Evolutionary conservation across 1,284 basidiomycete genomes (phyloP).

Genomic region (Rhodotorula sp.): DNA sequence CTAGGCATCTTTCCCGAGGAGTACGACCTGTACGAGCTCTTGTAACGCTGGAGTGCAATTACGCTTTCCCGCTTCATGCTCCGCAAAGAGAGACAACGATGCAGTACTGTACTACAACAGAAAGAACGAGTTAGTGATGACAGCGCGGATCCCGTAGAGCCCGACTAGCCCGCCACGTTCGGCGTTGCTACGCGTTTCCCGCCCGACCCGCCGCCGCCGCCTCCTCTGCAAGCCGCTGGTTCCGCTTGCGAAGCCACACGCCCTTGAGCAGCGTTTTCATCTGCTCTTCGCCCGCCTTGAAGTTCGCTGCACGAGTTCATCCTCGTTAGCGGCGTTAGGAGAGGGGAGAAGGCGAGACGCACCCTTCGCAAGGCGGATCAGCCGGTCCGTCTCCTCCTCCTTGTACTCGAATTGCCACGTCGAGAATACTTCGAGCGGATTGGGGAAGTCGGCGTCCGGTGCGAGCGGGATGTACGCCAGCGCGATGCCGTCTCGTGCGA

Average conservation of each 20-base stretch:
- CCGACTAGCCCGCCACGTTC: too few relatives aligned
- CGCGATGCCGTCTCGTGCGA: slow-evolving; percentile 53
- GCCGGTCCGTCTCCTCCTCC: slow-evolving; percentile 51
- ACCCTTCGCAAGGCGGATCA: slow-evolving; percentile 52
- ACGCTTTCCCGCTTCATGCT: too few relatives aligned
- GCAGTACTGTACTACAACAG: too few relatives aligned
- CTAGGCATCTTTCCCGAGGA: too few relatives aligned
- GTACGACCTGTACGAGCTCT: too few relatives aligned
- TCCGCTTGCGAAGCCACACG: slow-evolving; percentile 54
- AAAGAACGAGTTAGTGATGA: too few relatives aligned
- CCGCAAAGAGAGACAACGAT: too few relatives aligned
- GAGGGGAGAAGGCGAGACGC: background rate
- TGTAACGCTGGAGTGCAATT: too few relatives aligned
- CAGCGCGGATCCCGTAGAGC: too few relatives aligned
- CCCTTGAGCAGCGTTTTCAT: slow-evolving; percentile 53
- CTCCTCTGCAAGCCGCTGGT: slow-evolving; percentile 22
- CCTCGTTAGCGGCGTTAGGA: background rate
- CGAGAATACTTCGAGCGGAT: slow-evolving; percentile 52
- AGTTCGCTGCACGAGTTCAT: slow-evolving; percentile 50
- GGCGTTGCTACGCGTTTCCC: too few relatives aligned
- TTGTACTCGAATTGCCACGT: slow-evolving; percentile 55
- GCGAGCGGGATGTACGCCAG: slow-evolving; percentile 49
- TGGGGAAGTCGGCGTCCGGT: slow-evolving; percentile 49
- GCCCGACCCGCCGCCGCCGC: background rate
- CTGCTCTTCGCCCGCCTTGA: slow-evolving; percentile 52